Conservation (phyloP, 148 eudicot genomes). For the Nepenthes mirabilis region DNA sequence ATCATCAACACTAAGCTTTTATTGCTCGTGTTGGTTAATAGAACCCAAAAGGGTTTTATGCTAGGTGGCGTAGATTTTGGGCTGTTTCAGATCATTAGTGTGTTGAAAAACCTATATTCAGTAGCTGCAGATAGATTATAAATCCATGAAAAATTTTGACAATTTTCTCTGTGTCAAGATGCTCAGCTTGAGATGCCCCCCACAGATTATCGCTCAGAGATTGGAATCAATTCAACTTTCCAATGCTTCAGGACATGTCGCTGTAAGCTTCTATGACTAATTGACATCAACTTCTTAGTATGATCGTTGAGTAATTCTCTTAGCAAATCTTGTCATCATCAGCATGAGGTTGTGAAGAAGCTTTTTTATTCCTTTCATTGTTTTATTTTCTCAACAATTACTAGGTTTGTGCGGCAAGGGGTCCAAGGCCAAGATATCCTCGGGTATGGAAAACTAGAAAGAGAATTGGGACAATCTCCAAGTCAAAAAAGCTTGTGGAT, state of each 20-base stretch:
- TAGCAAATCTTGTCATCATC: background rate
- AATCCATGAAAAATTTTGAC: background rate
- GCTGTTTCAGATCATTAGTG: too few relatives aligned
- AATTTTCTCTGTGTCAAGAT: conserved; percentile 7
- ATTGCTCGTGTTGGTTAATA: too few relatives aligned
- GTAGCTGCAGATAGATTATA: too few relatives aligned
- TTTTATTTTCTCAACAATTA: background rate
- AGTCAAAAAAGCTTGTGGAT: conserved; percentile 70
- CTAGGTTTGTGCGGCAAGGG: conserved; percentile 78
- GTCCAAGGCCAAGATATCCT: conserved; percentile 92
- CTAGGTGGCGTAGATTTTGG: too few relatives aligned
- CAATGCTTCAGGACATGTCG: conserved; percentile 18
- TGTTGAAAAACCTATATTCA: too few relatives aligned
- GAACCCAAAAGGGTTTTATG: too few relatives aligned
- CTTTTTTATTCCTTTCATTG: background rate
- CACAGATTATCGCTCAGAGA: conserved; percentile 11
- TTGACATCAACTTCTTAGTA: background rate
- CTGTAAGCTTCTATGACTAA: conserved; percentile 30
- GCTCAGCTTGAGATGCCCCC: conserved; percentile 18
- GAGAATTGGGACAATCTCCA: conserved; percentile 75
- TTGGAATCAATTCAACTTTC: conserved; percentile 17
- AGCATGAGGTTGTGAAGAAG: background rate
- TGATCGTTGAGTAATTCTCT: background rate
- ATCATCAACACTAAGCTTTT: too few relatives aligned
- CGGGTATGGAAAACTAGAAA: conserved; percentile 79